Conservation (phyloP, 441 rosid species). For the Rhodomyrtus psidioides region DNA sequence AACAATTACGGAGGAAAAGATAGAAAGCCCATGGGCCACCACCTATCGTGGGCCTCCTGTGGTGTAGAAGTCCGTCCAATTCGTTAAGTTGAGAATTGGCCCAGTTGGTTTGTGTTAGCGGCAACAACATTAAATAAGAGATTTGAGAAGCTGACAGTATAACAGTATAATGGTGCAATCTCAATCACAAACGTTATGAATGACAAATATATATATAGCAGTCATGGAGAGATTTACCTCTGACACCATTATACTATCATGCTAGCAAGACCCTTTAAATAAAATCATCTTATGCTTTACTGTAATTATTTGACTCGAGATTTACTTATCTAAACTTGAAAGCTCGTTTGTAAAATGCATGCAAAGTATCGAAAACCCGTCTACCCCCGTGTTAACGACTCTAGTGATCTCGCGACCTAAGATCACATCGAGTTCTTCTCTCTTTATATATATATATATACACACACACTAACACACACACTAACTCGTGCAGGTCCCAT, state of each 20-base stretch:
- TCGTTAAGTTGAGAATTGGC: not conserved
- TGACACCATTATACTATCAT: too few relatives aligned
- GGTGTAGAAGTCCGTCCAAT: not conserved
- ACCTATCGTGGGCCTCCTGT: not conserved
- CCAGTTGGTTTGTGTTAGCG: not conserved
- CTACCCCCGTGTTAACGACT: not conserved
- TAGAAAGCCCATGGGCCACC: not conserved
- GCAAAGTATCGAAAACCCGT: accelerated
- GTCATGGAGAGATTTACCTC: too few relatives aligned
- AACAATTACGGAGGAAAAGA: not conserved
- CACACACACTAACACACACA: too few relatives aligned
- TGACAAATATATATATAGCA: too few relatives aligned
- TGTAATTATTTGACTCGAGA: not conserved
- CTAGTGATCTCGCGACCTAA: accelerated
- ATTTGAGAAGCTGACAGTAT: too few relatives aligned
- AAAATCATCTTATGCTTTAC: not conserved
- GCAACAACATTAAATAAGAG: not conserved
- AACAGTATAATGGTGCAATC: too few relatives aligned
- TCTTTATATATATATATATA: not conserved
- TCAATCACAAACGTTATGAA: too few relatives aligned
- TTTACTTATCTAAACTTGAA: not conserved
- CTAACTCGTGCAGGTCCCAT: not conserved
- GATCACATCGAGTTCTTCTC: accelerated
- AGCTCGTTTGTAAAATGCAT: not conserved
- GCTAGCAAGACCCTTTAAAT: not conserved